phyloP scores from a whole-genome alignment of 768 basidiomycete genomes.

The Termitomyces sp. region DNA sequence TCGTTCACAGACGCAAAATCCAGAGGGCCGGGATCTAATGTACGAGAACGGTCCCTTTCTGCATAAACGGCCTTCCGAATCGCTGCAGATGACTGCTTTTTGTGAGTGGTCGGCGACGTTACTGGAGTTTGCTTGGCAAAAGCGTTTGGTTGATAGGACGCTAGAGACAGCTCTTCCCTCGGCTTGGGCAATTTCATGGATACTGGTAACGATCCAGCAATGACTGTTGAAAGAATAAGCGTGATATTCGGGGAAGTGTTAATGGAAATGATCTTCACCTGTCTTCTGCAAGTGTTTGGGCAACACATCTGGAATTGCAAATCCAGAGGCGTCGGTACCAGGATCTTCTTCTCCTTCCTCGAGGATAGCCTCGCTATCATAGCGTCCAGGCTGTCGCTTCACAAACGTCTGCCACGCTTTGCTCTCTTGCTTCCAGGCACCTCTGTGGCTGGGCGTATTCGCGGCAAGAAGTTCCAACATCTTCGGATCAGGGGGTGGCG shows the following conservation, averaged over 20 bases:
- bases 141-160: slow-evolving; percentile 54
- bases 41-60: slow-evolving; percentile 59
- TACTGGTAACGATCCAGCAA: slow-evolving; percentile 55
- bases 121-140: slow-evolving; percentile 33
- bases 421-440: slow-evolving; percentile 62
- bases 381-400: slow-evolving; percentile 25
- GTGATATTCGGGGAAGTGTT: neutral
- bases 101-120: slow-evolving; percentile 24
- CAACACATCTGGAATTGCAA: slow-evolving; percentile 8
- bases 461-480: slow-evolving; percentile 64
- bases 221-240: neutral
- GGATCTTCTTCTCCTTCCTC: slow-evolving; percentile 28
- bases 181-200: slow-evolving; percentile 39
- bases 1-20: slow-evolving; percentile 52
- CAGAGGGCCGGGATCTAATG: slow-evolving; percentile 65
- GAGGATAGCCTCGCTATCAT: slow-evolving; percentile 16
- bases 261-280: neutral
- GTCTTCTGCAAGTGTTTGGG: slow-evolving; percentile 3
- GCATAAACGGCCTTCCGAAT: slow-evolving; percentile 61
- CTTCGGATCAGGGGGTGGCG: slow-evolving; percentile 36
- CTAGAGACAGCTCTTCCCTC: slow-evolving; percentile 40
- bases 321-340: slow-evolving; percentile 10
- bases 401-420: slow-evolving; percentile 62
- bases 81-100: slow-evolving; percentile 36
- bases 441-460: slow-evolving; percentile 63